Conservation (phyloP, 208 protist genomes). For the Trypanosoma theileri region DNA sequence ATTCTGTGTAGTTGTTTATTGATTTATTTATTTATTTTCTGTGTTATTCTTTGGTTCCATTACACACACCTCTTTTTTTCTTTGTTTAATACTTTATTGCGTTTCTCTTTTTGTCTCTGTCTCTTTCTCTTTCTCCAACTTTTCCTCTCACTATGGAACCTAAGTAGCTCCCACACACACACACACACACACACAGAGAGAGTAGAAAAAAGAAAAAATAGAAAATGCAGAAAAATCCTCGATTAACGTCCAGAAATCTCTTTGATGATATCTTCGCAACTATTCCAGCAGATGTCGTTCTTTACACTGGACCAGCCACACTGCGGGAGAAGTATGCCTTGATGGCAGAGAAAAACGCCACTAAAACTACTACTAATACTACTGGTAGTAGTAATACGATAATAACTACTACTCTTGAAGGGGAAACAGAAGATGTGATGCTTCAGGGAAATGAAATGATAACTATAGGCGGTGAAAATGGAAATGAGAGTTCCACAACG, state of each 20-base stretch:
- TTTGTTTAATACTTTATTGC: not conserved
- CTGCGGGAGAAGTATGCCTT: constrained; percentile 57
- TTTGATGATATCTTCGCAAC: constrained; percentile 74
- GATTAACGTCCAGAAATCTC: constrained; percentile 42
- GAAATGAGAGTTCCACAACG: not conserved
- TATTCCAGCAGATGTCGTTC: constrained; percentile 55
- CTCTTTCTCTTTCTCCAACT: not conserved
- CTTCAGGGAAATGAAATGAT: not conserved
- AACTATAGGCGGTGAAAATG: not conserved
- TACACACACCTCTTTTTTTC: no score
- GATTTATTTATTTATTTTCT: no score
- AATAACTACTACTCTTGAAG: no score
- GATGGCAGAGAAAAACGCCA: constrained; percentile 22
- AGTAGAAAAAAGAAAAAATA: no score
- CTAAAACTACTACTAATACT: not conserved
- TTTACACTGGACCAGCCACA: constrained; percentile 54
- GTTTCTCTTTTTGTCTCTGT: constrained; percentile 3
- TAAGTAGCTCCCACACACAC: no score
- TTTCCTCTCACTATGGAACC: no score
- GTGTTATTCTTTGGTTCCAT: no score
- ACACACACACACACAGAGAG: no score
- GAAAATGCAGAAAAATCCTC: constrained; percentile 23
- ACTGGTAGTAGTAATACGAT: no score
- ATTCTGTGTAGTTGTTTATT: not conserved
- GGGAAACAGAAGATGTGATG: not conserved